Percentiles rank a stretch among this genome's conserved stretches.
Evolutionary conservation across 352 stramenopile genomes (phyloP).

Genomic region (Globisporangium barbulae): DNA sequence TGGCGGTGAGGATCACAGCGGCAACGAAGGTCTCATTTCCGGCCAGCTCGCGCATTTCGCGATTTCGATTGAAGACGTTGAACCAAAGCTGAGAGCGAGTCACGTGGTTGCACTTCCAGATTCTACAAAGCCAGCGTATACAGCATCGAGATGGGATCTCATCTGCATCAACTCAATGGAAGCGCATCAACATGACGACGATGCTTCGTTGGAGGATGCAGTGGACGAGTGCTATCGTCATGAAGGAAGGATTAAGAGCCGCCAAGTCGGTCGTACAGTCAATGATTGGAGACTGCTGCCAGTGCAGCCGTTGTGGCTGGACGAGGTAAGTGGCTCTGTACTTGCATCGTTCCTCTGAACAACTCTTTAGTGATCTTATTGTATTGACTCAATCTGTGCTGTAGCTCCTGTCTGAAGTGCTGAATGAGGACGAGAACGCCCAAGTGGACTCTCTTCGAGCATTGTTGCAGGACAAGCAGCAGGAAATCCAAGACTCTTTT

Average conservation of each 20-base stretch:
- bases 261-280: neutral
- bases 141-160: neutral
- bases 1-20: neutral
- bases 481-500: conserved; percentile 16
- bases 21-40: neutral
- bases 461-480: conserved; percentile 1
- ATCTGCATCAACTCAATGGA: neutral
- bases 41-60: conserved; percentile 13
- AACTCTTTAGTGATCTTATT: neutral
- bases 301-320: conserved; percentile 14
- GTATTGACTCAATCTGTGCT: neutral
- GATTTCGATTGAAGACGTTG: neutral
- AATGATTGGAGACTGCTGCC: conserved; percentile 9
- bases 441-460: neutral
- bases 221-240: conserved; percentile 2
- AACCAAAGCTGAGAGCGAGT: neutral
- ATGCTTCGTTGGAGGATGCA: neutral
- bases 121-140: neutral
- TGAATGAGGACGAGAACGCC: conserved; percentile 11
- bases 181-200: neutral
- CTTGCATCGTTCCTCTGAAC: neutral
- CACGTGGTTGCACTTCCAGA: neutral
- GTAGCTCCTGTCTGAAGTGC: conserved; percentile 13
- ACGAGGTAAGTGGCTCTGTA: conserved; percentile 7
- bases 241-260: neutral